Percentiles rank a stretch among this genome's conserved stretches.
phyloP scores from a whole-genome alignment of 2,329 filamentous ascomycete species.

The Trichoderma sp. region DNA sequence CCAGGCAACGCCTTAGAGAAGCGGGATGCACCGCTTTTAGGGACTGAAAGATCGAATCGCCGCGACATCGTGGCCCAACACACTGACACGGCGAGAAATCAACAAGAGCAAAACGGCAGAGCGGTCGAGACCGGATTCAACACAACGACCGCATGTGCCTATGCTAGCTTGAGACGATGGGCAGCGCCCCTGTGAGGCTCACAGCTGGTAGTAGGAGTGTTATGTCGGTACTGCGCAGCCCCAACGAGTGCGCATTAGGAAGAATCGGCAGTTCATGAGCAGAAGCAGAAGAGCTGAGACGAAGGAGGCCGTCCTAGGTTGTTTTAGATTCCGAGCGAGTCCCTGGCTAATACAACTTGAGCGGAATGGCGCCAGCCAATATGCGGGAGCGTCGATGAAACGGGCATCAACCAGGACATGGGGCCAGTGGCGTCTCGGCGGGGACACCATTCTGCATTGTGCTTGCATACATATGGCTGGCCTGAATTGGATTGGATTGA shows the following conservation, averaged over 20 bases:
- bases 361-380: not conserved
- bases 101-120: not conserved
- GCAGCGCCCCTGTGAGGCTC: not conserved
- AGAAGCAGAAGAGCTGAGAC: slow-evolving; percentile 17
- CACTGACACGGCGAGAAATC: not conserved
- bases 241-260: not conserved
- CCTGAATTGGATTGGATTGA: not conserved
- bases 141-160: not conserved
- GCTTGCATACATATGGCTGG: not conserved
- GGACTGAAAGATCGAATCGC: not conserved
- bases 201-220: not conserved
- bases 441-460: not conserved
- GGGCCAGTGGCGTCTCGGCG: not conserved
- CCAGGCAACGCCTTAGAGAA: slow-evolving; percentile 57
- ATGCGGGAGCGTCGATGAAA: slow-evolving; percentile 12
- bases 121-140: slow-evolving; percentile 2
- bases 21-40: slow-evolving; percentile 46
- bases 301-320: slow-evolving; percentile 6
- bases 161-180: not conserved
- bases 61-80: slow-evolving; percentile 7
- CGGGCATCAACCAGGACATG: not conserved
- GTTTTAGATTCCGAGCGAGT: slow-evolving; percentile 18
- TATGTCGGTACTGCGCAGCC: not conserved
- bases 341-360: slow-evolving; percentile 19
- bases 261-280: not conserved